Evolutionary conservation across 352 stramenopile genomes (phyloP).

Genomic region (Blastocystis sp.): DNA sequence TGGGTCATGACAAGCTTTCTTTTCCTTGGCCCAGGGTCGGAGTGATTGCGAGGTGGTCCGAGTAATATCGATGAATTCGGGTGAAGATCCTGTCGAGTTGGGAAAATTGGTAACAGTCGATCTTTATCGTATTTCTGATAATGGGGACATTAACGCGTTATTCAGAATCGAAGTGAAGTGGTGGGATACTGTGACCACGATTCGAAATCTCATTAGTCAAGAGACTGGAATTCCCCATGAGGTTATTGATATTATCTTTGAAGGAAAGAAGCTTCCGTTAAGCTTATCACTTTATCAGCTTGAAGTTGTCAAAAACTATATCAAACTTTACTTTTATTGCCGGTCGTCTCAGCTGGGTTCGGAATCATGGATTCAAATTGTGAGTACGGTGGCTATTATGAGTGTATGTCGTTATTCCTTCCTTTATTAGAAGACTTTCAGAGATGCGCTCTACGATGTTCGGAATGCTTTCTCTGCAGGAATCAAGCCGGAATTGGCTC

Average conservation of each 20-base stretch:
- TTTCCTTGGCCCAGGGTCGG: neutral
- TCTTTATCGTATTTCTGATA: neutral
- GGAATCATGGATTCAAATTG: conserved; percentile 20
- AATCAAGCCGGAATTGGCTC: conserved; percentile 79
- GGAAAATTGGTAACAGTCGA: neutral
- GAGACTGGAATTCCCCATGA: conserved; percentile 12
- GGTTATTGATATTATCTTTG: neutral
- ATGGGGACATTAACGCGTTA: neutral
- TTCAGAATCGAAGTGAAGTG: neutral
- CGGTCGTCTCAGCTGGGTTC: neutral
- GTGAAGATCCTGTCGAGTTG: neutral
- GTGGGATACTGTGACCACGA: neutral
- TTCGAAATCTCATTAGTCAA: conserved; percentile 22
- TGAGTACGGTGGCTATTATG: neutral
- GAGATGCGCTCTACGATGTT: conserved; percentile 70
- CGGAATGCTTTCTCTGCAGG: conserved; percentile 78
- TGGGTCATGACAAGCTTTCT: neutral
- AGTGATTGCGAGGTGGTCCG: neutral
- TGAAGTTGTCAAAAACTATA: neutral
- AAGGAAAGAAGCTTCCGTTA: neutral
- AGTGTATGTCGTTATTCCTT: neutral
- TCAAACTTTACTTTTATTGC: conserved; percentile 3
- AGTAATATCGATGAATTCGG: neutral
- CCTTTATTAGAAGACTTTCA: neutral
- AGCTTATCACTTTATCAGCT: conserved; percentile 25